Evolutionary conservation across 345 rosid species (phyloP).

Genomic region (Alliaria petiolata): DNA sequence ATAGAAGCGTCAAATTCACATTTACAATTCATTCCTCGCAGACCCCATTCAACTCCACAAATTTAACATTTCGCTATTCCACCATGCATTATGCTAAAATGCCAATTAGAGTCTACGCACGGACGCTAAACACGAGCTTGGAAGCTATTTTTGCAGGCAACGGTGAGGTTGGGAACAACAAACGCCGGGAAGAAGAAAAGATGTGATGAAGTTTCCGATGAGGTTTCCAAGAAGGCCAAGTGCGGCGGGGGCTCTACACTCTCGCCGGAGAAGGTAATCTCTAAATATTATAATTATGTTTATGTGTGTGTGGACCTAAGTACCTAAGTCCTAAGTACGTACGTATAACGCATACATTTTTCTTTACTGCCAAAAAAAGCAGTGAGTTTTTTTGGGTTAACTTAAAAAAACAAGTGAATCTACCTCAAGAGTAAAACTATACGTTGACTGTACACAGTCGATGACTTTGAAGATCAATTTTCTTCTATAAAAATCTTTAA

Average conservation of each 20-base stretch:
- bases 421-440: neutral
- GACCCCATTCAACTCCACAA: too few species aligned
- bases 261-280: conserved; percentile 61
- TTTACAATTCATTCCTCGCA: neutral
- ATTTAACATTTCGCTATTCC: neutral
- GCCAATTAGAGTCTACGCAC: neutral
- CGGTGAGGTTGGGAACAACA: conserved; percentile 37
- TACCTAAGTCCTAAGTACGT: too few species aligned
- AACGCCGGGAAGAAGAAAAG: conserved; percentile 67
- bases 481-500: neutral
- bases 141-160: conserved; percentile 34
- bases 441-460: neutral
- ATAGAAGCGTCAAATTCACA: neutral
- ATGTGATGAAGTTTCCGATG: conserved; percentile 48
- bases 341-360: neutral
- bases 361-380: neutral
- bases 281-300: neutral
- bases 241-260: conserved; percentile 43
- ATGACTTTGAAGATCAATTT: too few species aligned
- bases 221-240: conserved; percentile 50
- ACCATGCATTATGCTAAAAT: neutral
- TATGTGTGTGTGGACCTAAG: neutral
- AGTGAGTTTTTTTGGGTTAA: neutral
- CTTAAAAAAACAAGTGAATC: neutral
- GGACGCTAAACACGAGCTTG: neutral